Conservation (phyloP, 108 stramenopile species). For the Cylindrotheca fusiformis region DNA sequence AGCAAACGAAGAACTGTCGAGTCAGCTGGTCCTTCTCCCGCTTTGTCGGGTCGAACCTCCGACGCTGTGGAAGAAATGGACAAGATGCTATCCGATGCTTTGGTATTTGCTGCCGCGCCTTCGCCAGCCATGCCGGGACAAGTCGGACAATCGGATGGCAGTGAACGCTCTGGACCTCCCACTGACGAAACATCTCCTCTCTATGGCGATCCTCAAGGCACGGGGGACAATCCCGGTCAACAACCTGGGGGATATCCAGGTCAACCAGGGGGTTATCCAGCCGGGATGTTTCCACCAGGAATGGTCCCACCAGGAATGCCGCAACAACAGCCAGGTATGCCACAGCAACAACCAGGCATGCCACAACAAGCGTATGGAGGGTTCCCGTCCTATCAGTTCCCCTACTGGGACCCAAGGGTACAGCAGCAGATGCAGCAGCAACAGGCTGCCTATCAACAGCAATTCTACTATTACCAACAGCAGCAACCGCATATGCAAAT, state of each 20-base stretch:
- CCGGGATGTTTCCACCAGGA: constrained; percentile 11
- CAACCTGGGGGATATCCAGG: background rate
- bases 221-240: background rate
- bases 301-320: constrained; percentile 2
- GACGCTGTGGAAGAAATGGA: constrained; percentile 3
- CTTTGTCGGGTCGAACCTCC: constrained; percentile 13
- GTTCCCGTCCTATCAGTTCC: constrained; percentile 21
- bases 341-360: constrained; percentile 1
- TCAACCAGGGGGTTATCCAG: background rate
- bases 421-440: constrained; percentile 32
- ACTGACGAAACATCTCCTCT: constrained; percentile 3
- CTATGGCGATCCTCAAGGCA: background rate
- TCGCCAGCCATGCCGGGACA: constrained; percentile 39
- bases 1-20: constrained; percentile 10
- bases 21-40: constrained; percentile 26
- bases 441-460: constrained; percentile 22
- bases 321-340: background rate
- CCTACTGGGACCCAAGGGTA: constrained; percentile 29
- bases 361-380: background rate
- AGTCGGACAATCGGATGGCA: background rate
- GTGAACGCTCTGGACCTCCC: background rate
- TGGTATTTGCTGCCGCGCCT: constrained; percentile 10
- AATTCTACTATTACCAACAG: constrained; percentile 18
- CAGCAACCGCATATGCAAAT: constrained; percentile 9
- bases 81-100: constrained; percentile 9